Evolutionary conservation across 2,329 filamentous ascomycete species (phyloP).

Genomic region (Stagonosporopsis tanaceti): DNA sequence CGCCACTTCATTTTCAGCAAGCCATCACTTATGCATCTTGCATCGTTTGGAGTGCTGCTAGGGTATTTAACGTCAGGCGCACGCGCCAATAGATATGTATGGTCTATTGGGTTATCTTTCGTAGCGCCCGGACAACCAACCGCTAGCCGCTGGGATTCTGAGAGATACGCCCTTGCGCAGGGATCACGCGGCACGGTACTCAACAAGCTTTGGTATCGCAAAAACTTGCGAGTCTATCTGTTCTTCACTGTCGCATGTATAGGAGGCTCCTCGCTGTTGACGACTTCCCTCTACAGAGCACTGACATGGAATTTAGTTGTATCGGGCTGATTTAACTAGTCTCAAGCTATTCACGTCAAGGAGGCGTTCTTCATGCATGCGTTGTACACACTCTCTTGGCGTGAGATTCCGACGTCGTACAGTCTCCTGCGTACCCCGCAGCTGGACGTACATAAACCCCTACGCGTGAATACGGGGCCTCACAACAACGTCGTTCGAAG

Average conservation of each 20-base stretch:
- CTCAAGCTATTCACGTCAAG: background rate
- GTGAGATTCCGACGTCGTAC: constrained; percentile 5
- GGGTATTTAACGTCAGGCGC: no score
- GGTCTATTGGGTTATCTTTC: background rate
- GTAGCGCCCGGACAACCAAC: background rate
- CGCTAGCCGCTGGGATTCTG: background rate
- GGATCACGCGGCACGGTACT: background rate
- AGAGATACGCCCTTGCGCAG: background rate
- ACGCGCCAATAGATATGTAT: background rate
- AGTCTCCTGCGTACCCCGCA: constrained; percentile 11
- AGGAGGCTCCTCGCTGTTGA: background rate
- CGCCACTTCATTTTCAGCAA: no score
- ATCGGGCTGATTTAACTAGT: background rate
- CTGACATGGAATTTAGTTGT: background rate
- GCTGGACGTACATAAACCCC: constrained; percentile 3
- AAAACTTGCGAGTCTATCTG: background rate
- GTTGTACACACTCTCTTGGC: constrained; percentile 7
- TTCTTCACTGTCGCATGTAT: background rate
- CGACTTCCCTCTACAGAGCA: background rate
- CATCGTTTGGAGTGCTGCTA: no score
- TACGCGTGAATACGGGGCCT: background rate
- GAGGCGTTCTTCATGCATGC: background rate
- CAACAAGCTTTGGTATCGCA: background rate
- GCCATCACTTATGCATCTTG: no score
- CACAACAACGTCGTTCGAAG: constrained; percentile 5